Conservation (phyloP, 805 yeast genomes). For the Yarrowia sp. region DNA sequence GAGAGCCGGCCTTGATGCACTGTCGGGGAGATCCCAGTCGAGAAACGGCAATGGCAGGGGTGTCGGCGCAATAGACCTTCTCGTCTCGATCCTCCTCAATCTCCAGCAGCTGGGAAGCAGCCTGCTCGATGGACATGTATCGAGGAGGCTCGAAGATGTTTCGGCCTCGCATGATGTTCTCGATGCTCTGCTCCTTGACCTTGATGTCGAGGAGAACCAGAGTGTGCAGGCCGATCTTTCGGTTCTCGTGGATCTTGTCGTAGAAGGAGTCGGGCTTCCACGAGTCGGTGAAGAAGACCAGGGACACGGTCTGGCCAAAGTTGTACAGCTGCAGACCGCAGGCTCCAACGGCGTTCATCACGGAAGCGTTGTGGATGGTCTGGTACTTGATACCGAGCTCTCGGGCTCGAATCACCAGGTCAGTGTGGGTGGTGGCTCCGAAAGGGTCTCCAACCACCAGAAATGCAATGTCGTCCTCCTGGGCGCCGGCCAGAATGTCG, state of each 20-base stretch:
- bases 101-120: constrained; percentile 83
- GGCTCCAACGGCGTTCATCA: constrained; percentile 98
- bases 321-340: constrained; percentile 93
- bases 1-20: constrained; percentile 77
- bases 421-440: constrained; percentile 98
- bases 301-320: constrained; percentile 95
- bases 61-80: constrained; percentile 74
- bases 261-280: constrained; percentile 98
- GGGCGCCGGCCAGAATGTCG: constrained; percentile 71
- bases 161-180: constrained; percentile 90
- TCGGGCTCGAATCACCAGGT: constrained; percentile 85
- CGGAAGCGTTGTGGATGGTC: constrained; percentile 90
- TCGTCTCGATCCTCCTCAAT: constrained; percentile 76
- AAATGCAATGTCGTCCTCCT: constrained; percentile 82
- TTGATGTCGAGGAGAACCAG: constrained; percentile 84
- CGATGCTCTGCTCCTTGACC: constrained; percentile 94
- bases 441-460: constrained; percentile 96
- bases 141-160: constrained; percentile 94
- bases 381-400: constrained; percentile 76
- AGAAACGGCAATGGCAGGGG: constrained; percentile 93
- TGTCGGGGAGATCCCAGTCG: constrained; percentile 87
- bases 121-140: constrained; percentile 88
- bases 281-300: constrained; percentile 89
- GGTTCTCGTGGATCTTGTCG: constrained; percentile 81
- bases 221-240: constrained; percentile 89